Evolutionary conservation across 345 rosid species (phyloP).

Genomic region (Gossypium turneri): DNA sequence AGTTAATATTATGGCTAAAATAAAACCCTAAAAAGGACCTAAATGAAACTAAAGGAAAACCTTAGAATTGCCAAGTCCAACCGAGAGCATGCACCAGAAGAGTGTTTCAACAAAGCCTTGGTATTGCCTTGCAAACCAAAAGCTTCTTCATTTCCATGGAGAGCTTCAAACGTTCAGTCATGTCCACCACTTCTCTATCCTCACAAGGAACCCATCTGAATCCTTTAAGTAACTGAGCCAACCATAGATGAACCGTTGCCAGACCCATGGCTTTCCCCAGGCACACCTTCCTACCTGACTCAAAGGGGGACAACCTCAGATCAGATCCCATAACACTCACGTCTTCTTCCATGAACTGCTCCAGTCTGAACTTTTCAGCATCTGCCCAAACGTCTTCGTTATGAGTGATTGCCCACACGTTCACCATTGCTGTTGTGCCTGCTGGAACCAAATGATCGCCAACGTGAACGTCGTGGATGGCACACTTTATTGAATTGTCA

Average conservation of each 20-base stretch:
- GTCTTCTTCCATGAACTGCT: constrained; percentile 34
- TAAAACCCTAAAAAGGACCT: too few relatives aligned
- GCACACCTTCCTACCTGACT: constrained; percentile 61
- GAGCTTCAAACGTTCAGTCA: constrained; percentile 48
- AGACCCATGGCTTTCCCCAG: constrained; percentile 66
- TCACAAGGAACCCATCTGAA: constrained; percentile 41
- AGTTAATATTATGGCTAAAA: too few relatives aligned
- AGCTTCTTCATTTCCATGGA: constrained; percentile 64
- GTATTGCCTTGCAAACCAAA: constrained; percentile 44
- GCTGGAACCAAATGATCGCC: constrained; percentile 56
- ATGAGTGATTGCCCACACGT: constrained; percentile 87
- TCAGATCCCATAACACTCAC: constrained; percentile 54
- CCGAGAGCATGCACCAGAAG: background rate
- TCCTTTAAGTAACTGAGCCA: constrained; percentile 46
- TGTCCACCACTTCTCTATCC: constrained; percentile 29
- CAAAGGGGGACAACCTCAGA: constrained; percentile 63
- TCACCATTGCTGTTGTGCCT: constrained; percentile 83
- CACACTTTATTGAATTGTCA: background rate
- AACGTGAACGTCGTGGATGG: constrained; percentile 59
- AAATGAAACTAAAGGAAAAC: background rate
- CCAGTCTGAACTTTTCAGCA: constrained; percentile 60
- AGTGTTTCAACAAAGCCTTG: constrained; percentile 22
- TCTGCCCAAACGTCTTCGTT: constrained; percentile 47
- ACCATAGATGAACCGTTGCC: constrained; percentile 52
- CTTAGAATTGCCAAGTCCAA: too few relatives aligned